These are phyloP conservation scores for Candolleomyces aberdarensis DNA, from an alignment of 768 basidiomycete species.

Conservation along the genomic window DNA sequence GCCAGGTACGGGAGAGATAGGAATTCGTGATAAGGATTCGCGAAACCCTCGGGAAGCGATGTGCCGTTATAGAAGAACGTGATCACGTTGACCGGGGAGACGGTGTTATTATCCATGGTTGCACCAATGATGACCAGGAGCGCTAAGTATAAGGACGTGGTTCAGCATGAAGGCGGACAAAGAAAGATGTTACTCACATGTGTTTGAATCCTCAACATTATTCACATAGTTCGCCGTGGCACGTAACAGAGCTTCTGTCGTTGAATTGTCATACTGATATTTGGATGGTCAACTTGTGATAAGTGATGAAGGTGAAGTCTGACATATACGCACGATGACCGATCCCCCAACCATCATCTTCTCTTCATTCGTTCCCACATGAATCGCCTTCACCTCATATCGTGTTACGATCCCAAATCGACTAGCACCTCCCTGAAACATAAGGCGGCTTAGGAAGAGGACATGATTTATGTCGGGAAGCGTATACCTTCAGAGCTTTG, in stretches of 20 bases:
- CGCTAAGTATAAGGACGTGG: background rate
- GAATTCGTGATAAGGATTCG: slow-evolving; percentile 31
- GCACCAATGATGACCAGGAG: slow-evolving; percentile 14
- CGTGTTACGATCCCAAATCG: slow-evolving; percentile 44
- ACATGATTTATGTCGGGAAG: too few relatives aligned
- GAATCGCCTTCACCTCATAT: slow-evolving; percentile 37
- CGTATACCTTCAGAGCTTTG: slow-evolving; percentile 32
- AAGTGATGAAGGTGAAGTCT: background rate
- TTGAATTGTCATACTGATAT: slow-evolving; percentile 33
- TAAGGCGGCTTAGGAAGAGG: background rate
- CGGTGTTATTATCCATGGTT: slow-evolving; percentile 18
- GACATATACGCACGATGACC: slow-evolving; percentile 26
- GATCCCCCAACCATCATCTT: slow-evolving; percentile 38
- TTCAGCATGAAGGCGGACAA: background rate
- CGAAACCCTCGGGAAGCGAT: slow-evolving; percentile 26
- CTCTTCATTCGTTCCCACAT: slow-evolving; percentile 34
- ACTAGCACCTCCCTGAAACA: slow-evolving; percentile 34
- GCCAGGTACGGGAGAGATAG: slow-evolving; percentile 31
- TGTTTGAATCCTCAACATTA: slow-evolving; percentile 34
- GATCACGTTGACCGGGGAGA: slow-evolving; percentile 22
- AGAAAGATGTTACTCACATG: slow-evolving; percentile 24
- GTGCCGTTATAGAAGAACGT: slow-evolving; percentile 36
- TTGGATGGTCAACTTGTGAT: background rate
- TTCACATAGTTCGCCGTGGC: slow-evolving; percentile 34
- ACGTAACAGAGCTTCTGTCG: slow-evolving; percentile 32